Conservation (phyloP, 805 yeast genomes). For the Lipomyces spencermartinsiae region DNA sequence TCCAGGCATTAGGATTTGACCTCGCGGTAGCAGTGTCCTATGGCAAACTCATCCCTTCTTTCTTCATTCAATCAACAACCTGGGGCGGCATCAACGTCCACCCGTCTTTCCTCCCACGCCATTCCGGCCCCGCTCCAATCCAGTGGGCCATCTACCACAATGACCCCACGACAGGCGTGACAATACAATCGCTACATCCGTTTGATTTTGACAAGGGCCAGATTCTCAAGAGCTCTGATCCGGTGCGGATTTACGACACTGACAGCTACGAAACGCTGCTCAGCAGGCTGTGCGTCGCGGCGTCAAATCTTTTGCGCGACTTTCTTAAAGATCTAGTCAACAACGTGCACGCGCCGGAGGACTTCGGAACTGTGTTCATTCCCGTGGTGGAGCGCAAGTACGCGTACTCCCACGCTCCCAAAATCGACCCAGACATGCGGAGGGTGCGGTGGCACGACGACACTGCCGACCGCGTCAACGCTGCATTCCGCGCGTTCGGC, state of each 20-base stretch:
- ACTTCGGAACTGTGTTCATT: not conserved
- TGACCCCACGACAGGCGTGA: slow-evolving; percentile 74
- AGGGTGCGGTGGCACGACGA: slow-evolving; percentile 21
- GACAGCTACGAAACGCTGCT: slow-evolving; percentile 58
- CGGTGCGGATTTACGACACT: slow-evolving; percentile 49
- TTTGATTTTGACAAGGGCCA: slow-evolving; percentile 81
- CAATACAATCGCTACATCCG: slow-evolving; percentile 90
- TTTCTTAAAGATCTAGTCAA: slow-evolving; percentile 57
- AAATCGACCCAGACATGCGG: slow-evolving; percentile 19
- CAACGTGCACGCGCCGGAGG: slow-evolving; percentile 36
- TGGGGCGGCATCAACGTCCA: slow-evolving; percentile 88
- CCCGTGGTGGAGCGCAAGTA: slow-evolving; percentile 4
- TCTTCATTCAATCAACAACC: slow-evolving; percentile 55
- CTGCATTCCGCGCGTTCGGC: slow-evolving; percentile 35
- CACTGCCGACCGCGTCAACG: slow-evolving; percentile 21
- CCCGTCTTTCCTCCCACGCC: slow-evolving; percentile 82
- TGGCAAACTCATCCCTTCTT: slow-evolving; percentile 77
- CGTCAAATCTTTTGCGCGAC: slow-evolving; percentile 54
- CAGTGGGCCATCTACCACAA: slow-evolving; percentile 75
- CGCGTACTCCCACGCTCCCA: slow-evolving; percentile 26
- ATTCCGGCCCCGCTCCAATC: slow-evolving; percentile 89
- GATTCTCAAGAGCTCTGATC: slow-evolving; percentile 63
- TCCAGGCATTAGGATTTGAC: slow-evolving; percentile 50
- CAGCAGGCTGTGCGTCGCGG: slow-evolving; percentile 60
- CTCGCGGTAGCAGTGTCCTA: slow-evolving; percentile 90